Evolutionary conservation across 441 rosid species (phyloP), one percentile per base, ranked within the genome.

Genomic region (Isatis lusitanica): DNA sequence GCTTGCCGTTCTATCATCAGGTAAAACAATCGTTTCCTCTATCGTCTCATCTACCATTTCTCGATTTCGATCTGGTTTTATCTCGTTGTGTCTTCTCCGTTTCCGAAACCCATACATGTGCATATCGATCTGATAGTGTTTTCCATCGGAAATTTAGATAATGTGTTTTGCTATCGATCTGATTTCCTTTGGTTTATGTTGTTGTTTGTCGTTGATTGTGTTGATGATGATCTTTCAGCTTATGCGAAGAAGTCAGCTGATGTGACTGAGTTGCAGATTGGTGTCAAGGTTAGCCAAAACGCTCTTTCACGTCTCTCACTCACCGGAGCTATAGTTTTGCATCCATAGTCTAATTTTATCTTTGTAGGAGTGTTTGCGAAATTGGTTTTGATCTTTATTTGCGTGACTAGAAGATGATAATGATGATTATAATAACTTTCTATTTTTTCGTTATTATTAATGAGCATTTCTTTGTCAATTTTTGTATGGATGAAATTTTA

Each of bases 181-280:
- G 67, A 39, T 70, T 12, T 70, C 51, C 4, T 9, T 50, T 33
- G n/a, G 38, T 2, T 60, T 15, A 1, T 44, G 28, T 5, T 72
- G 44, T 17, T 57, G 4, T 8, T 77, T 66, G 13, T 43, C 31
- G n/a, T 63, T 1, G 52, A 52, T 61, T 16, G 7, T 33, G 21
- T 8, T 58, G 70, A 18, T 58, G 72, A 40, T 70, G 21, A 42
- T 50, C 57, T 67, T 52, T 58, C 83, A 94, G 98, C 78, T 52
- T 64, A 78, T 58, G 94, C 90, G 30, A 92, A 86, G 84, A 86
- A 84, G 28, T 87, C 91, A 3, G 88, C 80, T 55, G 97, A 92
- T 74, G 97, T 94, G 17, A 88, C 86, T n/a, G 88, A 89, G 82
- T 74, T 94, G 36, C 97, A 94, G 84, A 90, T 94, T 84, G 97